Evolutionary conservation across 768 basidiomycete species (phyloP), one percentile per base, ranked within the genome.

Genomic region (Tulasnella calospora): DNA sequence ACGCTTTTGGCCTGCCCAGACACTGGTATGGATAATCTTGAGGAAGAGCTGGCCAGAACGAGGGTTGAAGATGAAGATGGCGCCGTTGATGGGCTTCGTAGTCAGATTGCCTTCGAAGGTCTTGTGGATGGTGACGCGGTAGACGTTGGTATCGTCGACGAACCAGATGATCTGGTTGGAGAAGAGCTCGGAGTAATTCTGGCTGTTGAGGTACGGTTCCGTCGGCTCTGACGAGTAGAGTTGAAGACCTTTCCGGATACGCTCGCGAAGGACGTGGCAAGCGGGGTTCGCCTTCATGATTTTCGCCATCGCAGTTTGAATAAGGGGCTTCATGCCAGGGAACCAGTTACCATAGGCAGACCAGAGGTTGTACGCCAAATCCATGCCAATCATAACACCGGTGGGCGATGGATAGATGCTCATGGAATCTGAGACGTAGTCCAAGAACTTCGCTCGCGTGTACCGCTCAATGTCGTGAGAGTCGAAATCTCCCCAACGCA

Each of bases 1-100:
- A 92, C 98, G 98, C 85, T 99, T 99, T 85, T 99, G 98, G 83
- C 98, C 98, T 78, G 98, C 98, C 98, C 98, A 99, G n/a, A 99
- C 98, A 82, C 96, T 98, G 3, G 98, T 99, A 84, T 99, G 98
- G 80, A 99, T 99, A 85, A 99, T 92, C 88, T 99, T 99, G 84
- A 99, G 85, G 91, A 99, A 99, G 46, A 99, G 85, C 82, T 99
- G 98, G 38, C 98, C 98, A 36, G 98, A 98, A 74, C 98, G 92
- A 81, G 98, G 98, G 86, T 99, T 99, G 89, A 99, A 99, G 83
- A 99, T 99, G 87, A 98, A 98, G 85, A 97, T 98, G 10, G 95
- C 95, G 36, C 95, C 95, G 83, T 97, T 98, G 87, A 99, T 98
- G 8, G 97, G 98, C 85, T 99, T 99, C 23, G 98, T 99, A 10